phyloP scores from a whole-genome alignment of 495 filamentous ascomycete species.

The Penicillium crystallinum region DNA sequence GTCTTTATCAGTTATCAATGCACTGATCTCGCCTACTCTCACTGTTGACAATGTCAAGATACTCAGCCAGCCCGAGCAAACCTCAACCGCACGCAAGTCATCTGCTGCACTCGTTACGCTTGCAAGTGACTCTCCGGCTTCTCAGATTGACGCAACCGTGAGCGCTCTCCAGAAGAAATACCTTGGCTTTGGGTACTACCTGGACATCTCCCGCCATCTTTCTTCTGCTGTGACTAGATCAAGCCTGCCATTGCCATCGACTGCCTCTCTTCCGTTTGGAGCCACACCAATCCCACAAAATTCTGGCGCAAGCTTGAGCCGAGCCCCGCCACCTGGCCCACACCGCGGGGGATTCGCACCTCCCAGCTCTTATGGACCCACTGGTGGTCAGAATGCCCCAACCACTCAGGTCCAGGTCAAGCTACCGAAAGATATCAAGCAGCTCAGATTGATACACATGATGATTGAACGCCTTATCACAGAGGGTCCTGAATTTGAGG shows the following conservation, averaged over 20 bases:
- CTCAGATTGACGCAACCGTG: conserved; percentile 78
- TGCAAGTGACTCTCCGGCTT: conserved; percentile 75
- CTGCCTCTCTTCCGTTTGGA: conserved; percentile 70
- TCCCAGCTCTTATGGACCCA: conserved; percentile 59
- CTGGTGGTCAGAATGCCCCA: conserved; percentile 32
- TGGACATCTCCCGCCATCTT: conserved; percentile 74
- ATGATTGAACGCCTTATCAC: conserved; percentile 73
- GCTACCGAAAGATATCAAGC: conserved; percentile 70
- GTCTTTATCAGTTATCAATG: conserved; percentile 68
- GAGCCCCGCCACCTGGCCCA: conserved; percentile 55
- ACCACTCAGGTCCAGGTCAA: conserved; percentile 67
- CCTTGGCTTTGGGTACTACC: conserved; percentile 79
- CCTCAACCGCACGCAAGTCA: conserved; percentile 65
- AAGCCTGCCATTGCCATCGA: conserved; percentile 45
- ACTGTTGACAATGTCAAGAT: conserved; percentile 75
- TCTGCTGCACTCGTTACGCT: conserved; percentile 79
- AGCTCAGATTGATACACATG: conserved; percentile 81
- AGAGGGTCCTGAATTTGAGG: conserved; percentile 86
- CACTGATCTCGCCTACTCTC: conserved; percentile 61
- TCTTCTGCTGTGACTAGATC: conserved; percentile 71
- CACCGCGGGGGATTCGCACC: conserved; percentile 77
- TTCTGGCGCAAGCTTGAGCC: conserved; percentile 38
- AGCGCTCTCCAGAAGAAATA: conserved; percentile 79
- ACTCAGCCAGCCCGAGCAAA: conserved; percentile 54
- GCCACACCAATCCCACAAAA: conserved; percentile 62